These are phyloP conservation scores for Citrus hindsii DNA, from an alignment of 345 rosid species.

Conservation along the genomic window DNA sequence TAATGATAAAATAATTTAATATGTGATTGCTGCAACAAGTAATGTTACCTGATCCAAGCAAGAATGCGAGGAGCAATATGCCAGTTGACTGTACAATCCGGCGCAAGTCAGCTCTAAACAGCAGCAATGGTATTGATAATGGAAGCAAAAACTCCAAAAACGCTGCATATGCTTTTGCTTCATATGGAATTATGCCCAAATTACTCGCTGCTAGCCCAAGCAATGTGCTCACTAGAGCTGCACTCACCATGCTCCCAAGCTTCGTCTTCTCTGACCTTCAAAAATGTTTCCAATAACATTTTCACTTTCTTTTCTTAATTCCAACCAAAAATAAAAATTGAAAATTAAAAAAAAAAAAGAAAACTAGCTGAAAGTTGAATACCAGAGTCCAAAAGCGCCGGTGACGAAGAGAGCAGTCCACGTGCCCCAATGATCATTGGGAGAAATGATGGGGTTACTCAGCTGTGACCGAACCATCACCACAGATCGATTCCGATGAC, in stretches of 20 bases:
- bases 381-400: conserved; percentile 91
- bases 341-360: not conserved
- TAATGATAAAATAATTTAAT: not conserved
- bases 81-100: conserved; percentile 63
- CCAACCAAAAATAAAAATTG: not conserved
- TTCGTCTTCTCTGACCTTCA: conserved; percentile 80
- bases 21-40: not conserved
- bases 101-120: conserved; percentile 81
- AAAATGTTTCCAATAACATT: not conserved
- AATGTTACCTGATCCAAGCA: conserved; percentile 63
- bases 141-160: conserved; percentile 73
- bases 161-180: conserved; percentile 56
- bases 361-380: not conserved
- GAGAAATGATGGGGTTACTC: conserved; percentile 53
- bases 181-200: conserved; percentile 56
- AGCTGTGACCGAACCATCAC: conserved; percentile 32
- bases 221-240: conserved; percentile 74
- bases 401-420: conserved; percentile 79
- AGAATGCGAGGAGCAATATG: conserved; percentile 62
- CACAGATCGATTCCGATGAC: conserved; percentile 20
- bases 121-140: conserved; percentile 57
- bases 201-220: conserved; percentile 79
- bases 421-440: conserved; percentile 72
- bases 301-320: not conserved
- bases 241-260: conserved; percentile 75